phyloP scores from a whole-genome alignment of 176 grass and related monocot species.

The Secale cereale region DNA sequence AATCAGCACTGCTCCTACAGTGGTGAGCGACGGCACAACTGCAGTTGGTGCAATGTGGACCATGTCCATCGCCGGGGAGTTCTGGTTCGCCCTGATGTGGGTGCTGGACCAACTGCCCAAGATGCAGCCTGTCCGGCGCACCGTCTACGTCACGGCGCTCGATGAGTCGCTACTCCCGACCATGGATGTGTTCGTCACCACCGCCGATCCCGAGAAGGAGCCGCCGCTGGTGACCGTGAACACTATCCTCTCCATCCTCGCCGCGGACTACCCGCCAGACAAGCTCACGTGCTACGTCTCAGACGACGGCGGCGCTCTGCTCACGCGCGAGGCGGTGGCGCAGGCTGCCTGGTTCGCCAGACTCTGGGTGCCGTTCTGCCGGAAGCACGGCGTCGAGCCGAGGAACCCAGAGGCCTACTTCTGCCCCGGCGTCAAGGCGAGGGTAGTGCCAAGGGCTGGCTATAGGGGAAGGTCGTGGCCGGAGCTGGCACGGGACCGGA shows the following conservation, averaged over 20 bases:
- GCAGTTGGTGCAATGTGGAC: background rate
- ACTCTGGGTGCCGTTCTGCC: constrained; percentile 31
- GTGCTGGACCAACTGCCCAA: constrained; percentile 30
- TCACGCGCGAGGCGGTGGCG: background rate
- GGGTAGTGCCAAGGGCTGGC: background rate
- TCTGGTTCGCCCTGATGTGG: constrained; percentile 36
- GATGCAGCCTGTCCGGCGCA: background rate
- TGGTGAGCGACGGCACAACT: background rate
- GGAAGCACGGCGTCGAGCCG: constrained; percentile 24
- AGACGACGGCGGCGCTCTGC: constrained; percentile 15
- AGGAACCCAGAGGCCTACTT: constrained; percentile 20
- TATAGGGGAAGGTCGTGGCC: constrained; percentile 8
- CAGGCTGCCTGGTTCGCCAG: background rate
- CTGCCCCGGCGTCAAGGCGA: background rate
- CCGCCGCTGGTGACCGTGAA: constrained; percentile 22
- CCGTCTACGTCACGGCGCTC: background rate
- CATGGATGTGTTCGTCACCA: constrained; percentile 25
- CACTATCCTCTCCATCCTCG: constrained; percentile 30
- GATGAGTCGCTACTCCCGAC: background rate
- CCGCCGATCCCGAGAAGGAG: constrained; percentile 20
- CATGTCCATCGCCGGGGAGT: constrained; percentile 8
- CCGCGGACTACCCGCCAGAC: constrained; percentile 8
- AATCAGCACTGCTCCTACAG: background rate
- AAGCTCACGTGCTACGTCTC: constrained; percentile 34
- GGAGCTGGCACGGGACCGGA: background rate